These are phyloP conservation scores for Iris pallida DNA, from an alignment of 116 monocot species.

Conservation along the genomic window DNA sequence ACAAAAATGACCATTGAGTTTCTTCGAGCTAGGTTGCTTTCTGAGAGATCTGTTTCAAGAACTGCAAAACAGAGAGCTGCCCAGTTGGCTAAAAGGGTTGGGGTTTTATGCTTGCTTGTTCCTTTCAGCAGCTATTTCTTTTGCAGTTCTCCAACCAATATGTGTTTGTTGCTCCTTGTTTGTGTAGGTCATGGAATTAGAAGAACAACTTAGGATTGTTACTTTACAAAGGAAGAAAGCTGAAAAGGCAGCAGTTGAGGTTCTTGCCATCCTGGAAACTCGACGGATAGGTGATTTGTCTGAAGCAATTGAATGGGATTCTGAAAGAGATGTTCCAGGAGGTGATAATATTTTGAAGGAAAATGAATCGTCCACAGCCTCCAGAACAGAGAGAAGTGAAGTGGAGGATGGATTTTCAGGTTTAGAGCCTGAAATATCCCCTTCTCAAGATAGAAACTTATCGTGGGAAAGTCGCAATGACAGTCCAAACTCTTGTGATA, in stretches of 20 bases:
- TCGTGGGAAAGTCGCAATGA: slow-evolving; percentile 60
- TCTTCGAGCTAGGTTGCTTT: slow-evolving; percentile 88
- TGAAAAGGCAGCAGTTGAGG: slow-evolving; percentile 72
- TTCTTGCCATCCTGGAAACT: slow-evolving; percentile 71
- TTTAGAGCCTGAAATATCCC: slow-evolving; percentile 31
- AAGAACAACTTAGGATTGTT: slow-evolving; percentile 74
- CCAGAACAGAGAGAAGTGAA: slow-evolving; percentile 32
- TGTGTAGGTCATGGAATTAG: slow-evolving; percentile 71
- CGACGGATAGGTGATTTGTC: slow-evolving; percentile 49
- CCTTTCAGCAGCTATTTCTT: not conserved
- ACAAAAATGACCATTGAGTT: slow-evolving; percentile 87
- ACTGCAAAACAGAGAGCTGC: slow-evolving; percentile 91
- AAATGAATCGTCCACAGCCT: slow-evolving; percentile 32
- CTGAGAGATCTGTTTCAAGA: slow-evolving; percentile 86
- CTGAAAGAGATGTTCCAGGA: slow-evolving; percentile 29
- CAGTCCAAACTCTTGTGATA: slow-evolving; percentile 39
- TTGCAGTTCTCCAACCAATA: not conserved
- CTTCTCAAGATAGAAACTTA: slow-evolving; percentile 37
- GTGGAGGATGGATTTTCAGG: slow-evolving; percentile 47
- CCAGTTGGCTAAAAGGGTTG: slow-evolving; percentile 76
- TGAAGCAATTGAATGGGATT: slow-evolving; percentile 50
- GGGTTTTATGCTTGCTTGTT: slow-evolving; percentile 1
- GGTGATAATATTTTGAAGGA: slow-evolving; percentile 27
- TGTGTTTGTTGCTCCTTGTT: not conserved
- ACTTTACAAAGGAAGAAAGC: slow-evolving; percentile 75